Conservation (phyloP, 1,284 basidiomycete genomes). For the Pisolithus thermaeus region DNA sequence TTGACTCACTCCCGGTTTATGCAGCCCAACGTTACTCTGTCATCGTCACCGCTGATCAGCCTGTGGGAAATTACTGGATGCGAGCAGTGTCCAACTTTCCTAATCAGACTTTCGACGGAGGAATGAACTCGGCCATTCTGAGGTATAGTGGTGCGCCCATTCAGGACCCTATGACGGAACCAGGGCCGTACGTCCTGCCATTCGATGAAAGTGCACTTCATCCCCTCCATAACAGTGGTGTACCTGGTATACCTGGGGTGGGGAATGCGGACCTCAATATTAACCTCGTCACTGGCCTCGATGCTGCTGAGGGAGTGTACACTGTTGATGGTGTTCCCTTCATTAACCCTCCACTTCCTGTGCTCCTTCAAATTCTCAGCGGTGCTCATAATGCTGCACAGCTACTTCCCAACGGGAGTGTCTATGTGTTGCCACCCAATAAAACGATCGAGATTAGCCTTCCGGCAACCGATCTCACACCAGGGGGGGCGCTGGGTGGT, state of each 20-base stretch:
- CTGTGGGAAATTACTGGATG: constrained; percentile 35
- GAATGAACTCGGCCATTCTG: constrained; percentile 44
- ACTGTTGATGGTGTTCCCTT: constrained; percentile 18
- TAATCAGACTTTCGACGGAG: constrained; percentile 22
- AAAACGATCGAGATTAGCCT: constrained; percentile 29
- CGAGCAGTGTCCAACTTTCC: constrained; percentile 15
- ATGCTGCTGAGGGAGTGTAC: constrained; percentile 1
- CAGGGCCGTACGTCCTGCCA: constrained; percentile 13
- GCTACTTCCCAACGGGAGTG: constrained; percentile 32
- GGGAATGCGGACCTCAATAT: constrained; percentile 34
- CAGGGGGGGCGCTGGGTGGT: background rate
- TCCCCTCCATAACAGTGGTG: constrained; percentile 28
- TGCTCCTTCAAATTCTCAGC: constrained; percentile 36
- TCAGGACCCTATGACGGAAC: constrained; percentile 32
- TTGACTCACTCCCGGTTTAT: constrained; percentile 35
- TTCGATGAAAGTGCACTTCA: constrained; percentile 33
- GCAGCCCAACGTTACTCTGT: constrained; percentile 34
- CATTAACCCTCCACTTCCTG: constrained; percentile 21
- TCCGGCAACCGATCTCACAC: constrained; percentile 10
- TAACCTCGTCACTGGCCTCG: constrained; percentile 18
- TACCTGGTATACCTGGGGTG: constrained; percentile 28
- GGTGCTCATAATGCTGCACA: constrained; percentile 29
- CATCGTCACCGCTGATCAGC: constrained; percentile 26
- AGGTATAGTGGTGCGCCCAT: constrained; percentile 39
- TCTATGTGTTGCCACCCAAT: constrained; percentile 26